Conservation (phyloP, 441 rosid species). For the Lepidium campestre region DNA sequence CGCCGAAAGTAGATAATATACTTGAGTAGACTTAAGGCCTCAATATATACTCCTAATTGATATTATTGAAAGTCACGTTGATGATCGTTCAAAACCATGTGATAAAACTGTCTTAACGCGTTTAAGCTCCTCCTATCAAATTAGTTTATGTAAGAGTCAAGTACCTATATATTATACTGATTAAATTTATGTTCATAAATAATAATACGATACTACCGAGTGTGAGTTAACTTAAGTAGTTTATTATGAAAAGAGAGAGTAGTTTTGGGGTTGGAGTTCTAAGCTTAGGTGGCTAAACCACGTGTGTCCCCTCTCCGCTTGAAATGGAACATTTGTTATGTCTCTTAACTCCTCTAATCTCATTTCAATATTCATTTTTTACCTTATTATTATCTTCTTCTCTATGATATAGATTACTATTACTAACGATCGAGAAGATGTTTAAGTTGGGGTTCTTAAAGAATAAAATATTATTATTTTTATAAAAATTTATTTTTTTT, state of each 20-base stretch:
- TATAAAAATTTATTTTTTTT: no score
- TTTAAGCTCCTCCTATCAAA: conserved; percentile 1
- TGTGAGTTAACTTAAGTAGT: not conserved
- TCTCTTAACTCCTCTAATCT: conserved; percentile 16
- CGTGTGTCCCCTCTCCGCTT: conserved; percentile 36
- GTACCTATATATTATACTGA: not conserved
- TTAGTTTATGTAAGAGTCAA: conserved; percentile 9
- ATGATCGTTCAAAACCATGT: conserved; percentile 14
- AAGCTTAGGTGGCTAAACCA: conserved; percentile 29
- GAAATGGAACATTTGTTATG: conserved; percentile 30
- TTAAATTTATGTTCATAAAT: not conserved
- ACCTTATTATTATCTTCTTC: not conserved
- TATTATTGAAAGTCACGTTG: not conserved
- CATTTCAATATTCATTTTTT: not conserved
- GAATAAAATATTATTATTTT: no score
- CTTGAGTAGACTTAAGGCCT: not conserved
- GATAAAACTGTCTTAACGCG: conserved; percentile 26
- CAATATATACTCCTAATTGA: not conserved
- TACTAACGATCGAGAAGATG: not conserved
- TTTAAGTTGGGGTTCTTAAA: no score
- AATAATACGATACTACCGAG: not conserved
- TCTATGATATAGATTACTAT: not conserved
- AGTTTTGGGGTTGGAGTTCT: conserved; percentile 19
- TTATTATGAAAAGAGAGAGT: not conserved
- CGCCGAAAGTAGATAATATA: not conserved